Percentiles rank a stretch among this genome's conserved stretches.
Evolutionary conservation across 2,329 filamentous ascomycete genomes (phyloP).

Genomic region (Cytospora piceicola): DNA sequence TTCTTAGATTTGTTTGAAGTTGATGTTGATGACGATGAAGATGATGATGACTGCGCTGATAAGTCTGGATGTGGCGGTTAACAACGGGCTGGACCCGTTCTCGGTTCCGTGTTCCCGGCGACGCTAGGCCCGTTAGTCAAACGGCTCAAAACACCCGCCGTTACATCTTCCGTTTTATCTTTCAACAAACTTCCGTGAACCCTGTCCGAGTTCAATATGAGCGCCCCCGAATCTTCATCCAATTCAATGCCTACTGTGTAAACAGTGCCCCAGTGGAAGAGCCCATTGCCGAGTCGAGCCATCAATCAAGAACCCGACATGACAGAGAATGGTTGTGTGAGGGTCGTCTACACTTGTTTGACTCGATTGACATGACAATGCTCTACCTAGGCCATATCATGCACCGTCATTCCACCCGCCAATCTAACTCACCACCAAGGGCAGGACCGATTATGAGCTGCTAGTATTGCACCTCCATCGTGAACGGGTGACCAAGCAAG

Average conservation of each 20-base stretch:
- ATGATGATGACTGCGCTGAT: background rate
- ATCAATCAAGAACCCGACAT: background rate
- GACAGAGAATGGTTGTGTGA: background rate
- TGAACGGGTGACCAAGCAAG: background rate
- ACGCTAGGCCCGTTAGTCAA: slow-evolving; percentile 1
- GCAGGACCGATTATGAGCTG: background rate
- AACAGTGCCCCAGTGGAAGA: too few species aligned
- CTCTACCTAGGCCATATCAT: background rate
- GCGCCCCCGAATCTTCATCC: background rate
- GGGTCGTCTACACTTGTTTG: background rate
- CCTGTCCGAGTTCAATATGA: background rate
- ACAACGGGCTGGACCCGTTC: background rate
- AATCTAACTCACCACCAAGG: background rate
- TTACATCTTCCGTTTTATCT: background rate
- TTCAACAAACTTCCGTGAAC: background rate
- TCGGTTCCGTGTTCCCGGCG: background rate
- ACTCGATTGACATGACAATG: background rate
- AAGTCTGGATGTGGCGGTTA: background rate
- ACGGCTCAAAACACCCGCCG: background rate
- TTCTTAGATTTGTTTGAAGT: background rate
- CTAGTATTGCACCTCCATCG: background rate
- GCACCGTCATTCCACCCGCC: background rate
- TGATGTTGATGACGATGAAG: background rate
- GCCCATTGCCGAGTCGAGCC: background rate
- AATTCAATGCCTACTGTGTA: background rate